A percentile compares a stretch with the other conserved stretches of the same genome.
Evolutionary conservation across 495 filamentous ascomycete species (phyloP).

Genomic region (Trichoderma reesei): DNA sequence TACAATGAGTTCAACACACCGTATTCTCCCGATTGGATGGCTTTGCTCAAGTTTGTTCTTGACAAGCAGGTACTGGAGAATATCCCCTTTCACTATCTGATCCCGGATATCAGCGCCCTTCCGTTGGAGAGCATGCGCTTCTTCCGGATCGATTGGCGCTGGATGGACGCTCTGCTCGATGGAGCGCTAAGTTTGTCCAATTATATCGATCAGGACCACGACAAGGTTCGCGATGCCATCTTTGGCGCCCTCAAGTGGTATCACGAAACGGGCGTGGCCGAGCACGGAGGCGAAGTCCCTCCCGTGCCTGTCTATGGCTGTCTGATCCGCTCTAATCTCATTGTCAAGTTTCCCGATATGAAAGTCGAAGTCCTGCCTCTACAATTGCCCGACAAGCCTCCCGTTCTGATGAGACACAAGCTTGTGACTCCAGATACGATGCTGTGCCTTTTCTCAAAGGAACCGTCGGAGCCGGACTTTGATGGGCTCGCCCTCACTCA

Average conservation of each 20-base stretch:
- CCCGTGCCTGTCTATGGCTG: slow-evolving; percentile 16
- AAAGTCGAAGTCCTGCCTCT: not conserved
- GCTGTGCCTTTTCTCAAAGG: not conserved
- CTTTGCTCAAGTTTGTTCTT: slow-evolving; percentile 29
- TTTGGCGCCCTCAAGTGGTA: slow-evolving; percentile 25
- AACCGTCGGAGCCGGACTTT: not conserved
- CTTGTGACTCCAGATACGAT: not conserved
- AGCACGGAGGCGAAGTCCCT: slow-evolving; percentile 13
- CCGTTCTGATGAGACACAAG: not conserved
- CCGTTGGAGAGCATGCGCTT: slow-evolving; percentile 34
- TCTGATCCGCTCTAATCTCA: slow-evolving; percentile 7
- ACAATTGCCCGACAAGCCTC: not conserved
- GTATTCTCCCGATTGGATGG: slow-evolving; percentile 22
- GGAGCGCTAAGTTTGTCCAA: slow-evolving; percentile 37
- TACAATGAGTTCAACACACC: slow-evolving; percentile 16
- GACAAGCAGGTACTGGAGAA: slow-evolving; percentile 28
- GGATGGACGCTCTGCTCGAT: slow-evolving; percentile 37
- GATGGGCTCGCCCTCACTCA: not conserved
- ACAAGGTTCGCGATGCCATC: slow-evolving; percentile 16
- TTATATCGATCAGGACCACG: slow-evolving; percentile 20
- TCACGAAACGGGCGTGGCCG: slow-evolving; percentile 12
- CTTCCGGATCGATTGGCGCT: slow-evolving; percentile 36
- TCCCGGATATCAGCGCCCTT: slow-evolving; percentile 28
- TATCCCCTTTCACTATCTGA: slow-evolving; percentile 32
- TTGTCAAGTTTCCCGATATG: not conserved